Evolutionary conservation across 2,329 filamentous ascomycete genomes (phyloP), one percentile per base, ranked within the genome.

Genomic region (Sclerotinia subarctica): DNA sequence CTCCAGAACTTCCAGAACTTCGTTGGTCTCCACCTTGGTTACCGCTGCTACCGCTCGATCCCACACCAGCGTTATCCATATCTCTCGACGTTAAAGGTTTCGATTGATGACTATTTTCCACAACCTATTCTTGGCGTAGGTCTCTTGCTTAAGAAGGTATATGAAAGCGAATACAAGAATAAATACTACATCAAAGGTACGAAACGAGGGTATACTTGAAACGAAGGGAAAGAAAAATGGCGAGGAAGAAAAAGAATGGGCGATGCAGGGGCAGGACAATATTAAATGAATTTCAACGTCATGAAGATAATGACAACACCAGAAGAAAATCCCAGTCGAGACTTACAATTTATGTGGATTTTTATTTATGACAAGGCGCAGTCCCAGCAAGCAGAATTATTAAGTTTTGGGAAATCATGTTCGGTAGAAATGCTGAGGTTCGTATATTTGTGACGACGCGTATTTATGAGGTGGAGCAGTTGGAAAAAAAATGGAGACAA

Each of bases 361-460:
- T 24, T 53, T 51, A 26, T n/a, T 51, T 26, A 13, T 66, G 42
- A 49, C 64, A 59, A 59, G 64, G 64, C 64, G 64, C 64, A 66
- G 64, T 66, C 64, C 64, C 24, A 49, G 64, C 15, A 66, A 38
- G 15, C 21, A 38, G 60, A 65, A 47, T 47, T 46, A 47, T 47
- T 46, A 65, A 29, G 52, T 35, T 65, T 32, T 47, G 44, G 29
- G 44, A 57, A 38, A 57, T 56, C 51, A 47, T 24, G 35, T 32
- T 58, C 38, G 32, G 63, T 56, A 65, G 38, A 35, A 53, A 29
- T 26, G 8, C 42, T 42, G 60, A 64, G 32, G 38, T 64, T 64
- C 47, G 49, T 64, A 64, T 64, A 64, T 59, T 57, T 66, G 64
- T 66, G 64, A 66, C 64, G 42, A 58, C 42, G 64, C 64, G 29